phyloP scores from a whole-genome alignment of 345 rosid species.

The Tarenaya hassleriana region DNA sequence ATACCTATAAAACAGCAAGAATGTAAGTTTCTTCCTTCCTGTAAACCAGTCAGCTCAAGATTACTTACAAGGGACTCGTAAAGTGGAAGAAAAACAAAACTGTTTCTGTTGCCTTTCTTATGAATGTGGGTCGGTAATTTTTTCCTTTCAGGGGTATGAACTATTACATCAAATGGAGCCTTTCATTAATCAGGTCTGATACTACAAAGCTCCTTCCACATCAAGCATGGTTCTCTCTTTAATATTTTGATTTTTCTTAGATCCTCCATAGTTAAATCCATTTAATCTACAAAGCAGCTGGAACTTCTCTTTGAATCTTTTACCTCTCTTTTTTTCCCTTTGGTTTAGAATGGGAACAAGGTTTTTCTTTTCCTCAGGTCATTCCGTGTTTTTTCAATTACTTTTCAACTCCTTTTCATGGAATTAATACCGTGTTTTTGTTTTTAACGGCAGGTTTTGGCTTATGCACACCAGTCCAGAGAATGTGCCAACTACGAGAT shows the following conservation, averaged over 20 bases:
- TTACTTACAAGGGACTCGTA: too few relatives aligned
- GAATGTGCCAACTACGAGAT: constrained; percentile 77
- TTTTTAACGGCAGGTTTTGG: constrained; percentile 43
- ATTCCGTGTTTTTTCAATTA: too few relatives aligned
- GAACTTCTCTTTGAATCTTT: not conserved
- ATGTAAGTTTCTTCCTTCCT: not conserved
- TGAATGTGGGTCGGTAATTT: not conserved
- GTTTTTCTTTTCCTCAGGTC: too few relatives aligned
- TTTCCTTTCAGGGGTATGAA: constrained; percentile 58
- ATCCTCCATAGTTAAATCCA: not conserved
- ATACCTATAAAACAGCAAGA: constrained; percentile 12
- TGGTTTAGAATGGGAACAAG: too few relatives aligned
- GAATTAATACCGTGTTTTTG: not conserved
- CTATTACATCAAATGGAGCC: constrained; percentile 75
- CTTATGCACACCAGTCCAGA: constrained; percentile 76
- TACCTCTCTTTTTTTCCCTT: too few relatives aligned
- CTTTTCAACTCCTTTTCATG: not conserved
- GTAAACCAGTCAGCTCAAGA: constrained; percentile 7
- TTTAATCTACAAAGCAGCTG: not conserved
- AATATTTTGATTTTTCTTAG: not conserved
- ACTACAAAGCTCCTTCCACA: constrained; percentile 10
- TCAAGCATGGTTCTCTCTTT: not conserved
- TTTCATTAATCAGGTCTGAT: constrained; percentile 59
- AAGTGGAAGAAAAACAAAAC: constrained; percentile 6
- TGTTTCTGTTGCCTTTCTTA: not conserved